Base-by-base conservation (phyloP, 805 yeast genomes). In the Danielozyma ontarioensis region DNA sequence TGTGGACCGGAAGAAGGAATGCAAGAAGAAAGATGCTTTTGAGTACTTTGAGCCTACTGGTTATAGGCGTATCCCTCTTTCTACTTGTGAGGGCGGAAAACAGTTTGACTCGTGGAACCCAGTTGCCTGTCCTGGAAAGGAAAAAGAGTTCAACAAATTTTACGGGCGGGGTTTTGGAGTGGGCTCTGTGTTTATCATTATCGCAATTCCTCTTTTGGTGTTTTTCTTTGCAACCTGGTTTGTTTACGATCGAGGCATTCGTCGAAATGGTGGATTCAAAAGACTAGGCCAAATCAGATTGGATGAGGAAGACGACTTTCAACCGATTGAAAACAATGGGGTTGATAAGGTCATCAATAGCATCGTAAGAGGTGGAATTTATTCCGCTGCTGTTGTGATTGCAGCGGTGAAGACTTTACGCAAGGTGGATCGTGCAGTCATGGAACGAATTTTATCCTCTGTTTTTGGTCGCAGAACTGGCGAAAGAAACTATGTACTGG, bases 31-130 rank as follows among this genome's bases (percentile, higher is more conserved):
- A 3, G 70, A 68, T 27, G 69, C 71, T 1, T 64, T 79, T 40
- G 88, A 85, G 52, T 89, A 77, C 55, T 85, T 79, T 68, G 81
- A 81, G 44, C 87, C 96, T 12, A 88, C 97, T 1, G 98, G 97
- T 1, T 93, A 93, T 57, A 76, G 98, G 54, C 78, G 77, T 47
- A 73, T 89, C 17, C 93, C 96, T 1, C 54, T 84, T 35, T 80
- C 93, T 10, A 85, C 96, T 0, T 93, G 98, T 64, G 70, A 64
- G 28, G 94, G 87, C 15, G 97, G 97, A 3, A 58, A 76, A 35
- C 68, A 71, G 36, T 71, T 85, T 33, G 97, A 85, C 50, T 68
- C 72, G 25, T 74, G 78, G 55, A 70, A 63, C 13, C 68, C 83
- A 3, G 70, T 63, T 34, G 75, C 97, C 5, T 93, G 98, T 57